phyloP scores from a whole-genome alignment of 331 rosid species.

The Dryas integrifolia region DNA sequence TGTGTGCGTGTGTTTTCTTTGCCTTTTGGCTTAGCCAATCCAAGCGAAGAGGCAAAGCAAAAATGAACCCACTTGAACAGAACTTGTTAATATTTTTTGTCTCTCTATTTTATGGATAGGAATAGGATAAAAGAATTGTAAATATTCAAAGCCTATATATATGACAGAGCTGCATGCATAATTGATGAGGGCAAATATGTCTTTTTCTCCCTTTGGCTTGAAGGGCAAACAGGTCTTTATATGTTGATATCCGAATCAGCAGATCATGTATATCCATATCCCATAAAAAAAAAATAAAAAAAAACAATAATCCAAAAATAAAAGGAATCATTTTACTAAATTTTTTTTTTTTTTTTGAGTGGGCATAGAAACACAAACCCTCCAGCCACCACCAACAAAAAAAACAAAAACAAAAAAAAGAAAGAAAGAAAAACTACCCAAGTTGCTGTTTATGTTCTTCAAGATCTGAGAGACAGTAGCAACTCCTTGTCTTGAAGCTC shows the following conservation, averaged over 20 bases:
- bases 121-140: neutral
- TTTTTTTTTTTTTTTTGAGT: constrained; percentile 17
- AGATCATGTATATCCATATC: constrained; percentile 23
- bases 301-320: constrained; percentile 6
- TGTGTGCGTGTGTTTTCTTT: too few species aligned
- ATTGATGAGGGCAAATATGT: constrained; percentile 20
- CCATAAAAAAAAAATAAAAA: neutral
- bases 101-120: neutral
- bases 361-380: constrained; percentile 16
- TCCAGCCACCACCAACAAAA: constrained; percentile 3
- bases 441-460: constrained; percentile 41
- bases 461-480: constrained; percentile 79
- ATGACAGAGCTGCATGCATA: neutral
- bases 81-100: neutral
- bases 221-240: constrained; percentile 22
- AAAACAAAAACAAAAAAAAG: neutral
- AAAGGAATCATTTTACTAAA: constrained; percentile 7
- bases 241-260: constrained; percentile 21
- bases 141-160: neutral
- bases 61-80: too few species aligned
- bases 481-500: constrained; percentile 65
- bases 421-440: neutral
- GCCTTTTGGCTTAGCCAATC: too few species aligned
- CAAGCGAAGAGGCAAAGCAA: too few species aligned
- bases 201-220: neutral